Base-by-base conservation (phyloP, 768 basidiomycete species). In the Psilocybe cyanescens region DNA sequence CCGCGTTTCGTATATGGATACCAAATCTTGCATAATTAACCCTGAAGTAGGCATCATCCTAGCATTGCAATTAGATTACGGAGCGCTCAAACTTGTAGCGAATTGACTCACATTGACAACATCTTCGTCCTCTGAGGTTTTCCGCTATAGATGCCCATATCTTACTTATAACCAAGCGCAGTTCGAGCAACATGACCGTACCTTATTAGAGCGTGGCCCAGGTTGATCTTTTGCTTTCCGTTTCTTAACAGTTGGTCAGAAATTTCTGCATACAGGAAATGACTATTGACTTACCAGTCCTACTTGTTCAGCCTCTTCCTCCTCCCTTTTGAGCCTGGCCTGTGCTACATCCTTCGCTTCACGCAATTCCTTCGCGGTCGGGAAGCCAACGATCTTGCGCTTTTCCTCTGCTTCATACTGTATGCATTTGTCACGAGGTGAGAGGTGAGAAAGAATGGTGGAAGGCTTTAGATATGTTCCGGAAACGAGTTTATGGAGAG, bases 1-100 rank as follows among this genome's bases (percentile, higher is more conserved):
- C 94, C 70, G 88, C 81, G 76, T 97, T 97, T 46, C 97, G 89
- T 55, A 97, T 86, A 67, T 93, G 88, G 33, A 94, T 79, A 65
- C 91, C 88, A 74, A 95, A 97, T 67, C 86, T 90, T 66, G 95
- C 90, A 70, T 89, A 92, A 76, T 98, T 98, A 51, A 98, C 84
- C 51, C 92, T 86, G 71, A 97, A 92, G 74, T 88, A 87, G 35
- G 93, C 83, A 2, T 79, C 79, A 16, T 91, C 86, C 89, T 95
- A 60, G 11, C 7, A 11, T 6, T 30, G 55, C 3, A 44, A 46
- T 61, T 50, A 68, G 39, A 58, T 35, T 57, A 33, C 30, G 52
- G 63, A 19, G 48, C 52, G 44, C 24, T 24, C 24, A 24, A n/a
- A 29, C 16, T 44, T 47, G 17, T 62, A 57, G 9, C 52, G 45